Conservation (phyloP, 371 early-diverging fungal species). For the Entomophthora muscae region DNA sequence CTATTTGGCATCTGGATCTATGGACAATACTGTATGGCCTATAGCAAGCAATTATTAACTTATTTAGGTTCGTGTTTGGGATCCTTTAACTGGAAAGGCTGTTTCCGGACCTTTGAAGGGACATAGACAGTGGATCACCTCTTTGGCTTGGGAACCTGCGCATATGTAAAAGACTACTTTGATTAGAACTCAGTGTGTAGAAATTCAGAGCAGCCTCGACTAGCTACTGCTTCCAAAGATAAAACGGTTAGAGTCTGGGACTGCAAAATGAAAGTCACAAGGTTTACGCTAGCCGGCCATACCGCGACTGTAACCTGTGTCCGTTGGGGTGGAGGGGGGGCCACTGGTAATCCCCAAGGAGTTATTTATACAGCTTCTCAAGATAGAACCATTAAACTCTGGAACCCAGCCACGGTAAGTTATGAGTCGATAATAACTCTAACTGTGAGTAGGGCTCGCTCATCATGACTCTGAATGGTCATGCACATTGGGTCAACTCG, state of each 20-base stretch:
- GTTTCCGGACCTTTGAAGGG: slow-evolving; percentile 67
- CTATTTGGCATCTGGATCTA: slow-evolving; percentile 76
- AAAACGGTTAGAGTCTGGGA: slow-evolving; percentile 95
- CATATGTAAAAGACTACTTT: slow-evolving; percentile 35
- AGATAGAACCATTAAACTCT: slow-evolving; percentile 87
- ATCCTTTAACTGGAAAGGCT: slow-evolving; percentile 52
- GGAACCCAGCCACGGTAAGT: slow-evolving; percentile 40
- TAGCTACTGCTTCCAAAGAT: slow-evolving; percentile 90
- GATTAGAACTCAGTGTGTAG: slow-evolving; percentile 12
- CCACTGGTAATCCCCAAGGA: slow-evolving; percentile 29
- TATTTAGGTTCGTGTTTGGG: slow-evolving; percentile 51
- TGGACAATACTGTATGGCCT: slow-evolving; percentile 72
- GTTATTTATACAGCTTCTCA: slow-evolving; percentile 78
- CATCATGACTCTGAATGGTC: slow-evolving; percentile 70
- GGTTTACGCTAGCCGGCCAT: slow-evolving; percentile 71
- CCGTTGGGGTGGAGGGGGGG: slow-evolving; percentile 67
- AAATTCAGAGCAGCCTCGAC: slow-evolving; percentile 50
- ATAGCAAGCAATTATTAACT: too few relatives aligned
- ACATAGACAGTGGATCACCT: slow-evolving; percentile 78
- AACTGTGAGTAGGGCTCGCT: slow-evolving; percentile 60
- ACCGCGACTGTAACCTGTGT: slow-evolving; percentile 82
- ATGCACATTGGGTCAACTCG: slow-evolving; percentile 87
- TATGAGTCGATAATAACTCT: slow-evolving; percentile 8
- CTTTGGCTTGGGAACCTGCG: slow-evolving; percentile 82
- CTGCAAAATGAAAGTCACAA: slow-evolving; percentile 45